These are phyloP conservation scores for Diutina pseudorugosa DNA, from an alignment of 1,139 yeast genomes.

Conservation along the genomic window DNA sequence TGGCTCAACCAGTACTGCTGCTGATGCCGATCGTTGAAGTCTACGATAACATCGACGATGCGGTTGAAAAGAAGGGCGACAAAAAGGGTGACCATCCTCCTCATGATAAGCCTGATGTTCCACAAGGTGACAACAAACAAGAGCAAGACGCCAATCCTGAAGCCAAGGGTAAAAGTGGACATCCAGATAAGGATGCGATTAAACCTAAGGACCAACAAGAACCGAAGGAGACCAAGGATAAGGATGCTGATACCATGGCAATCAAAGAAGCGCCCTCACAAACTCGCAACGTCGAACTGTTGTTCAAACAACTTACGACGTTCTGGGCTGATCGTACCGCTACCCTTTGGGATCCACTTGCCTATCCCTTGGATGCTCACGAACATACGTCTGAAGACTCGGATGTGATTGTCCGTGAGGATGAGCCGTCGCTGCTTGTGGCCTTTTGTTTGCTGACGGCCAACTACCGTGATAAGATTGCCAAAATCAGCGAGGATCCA, in stretches of 20 bases:
- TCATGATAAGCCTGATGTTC: neutral
- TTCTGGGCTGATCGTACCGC: constrained; percentile 98
- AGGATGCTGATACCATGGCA: neutral
- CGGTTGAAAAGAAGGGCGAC: constrained; percentile 35
- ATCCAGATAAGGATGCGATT: constrained; percentile 5
- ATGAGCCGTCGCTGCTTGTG: constrained; percentile 90
- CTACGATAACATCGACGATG: constrained; percentile 81
- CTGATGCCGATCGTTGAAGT: constrained; percentile 76
- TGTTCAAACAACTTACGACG: constrained; percentile 73
- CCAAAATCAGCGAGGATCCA: constrained; percentile 12
- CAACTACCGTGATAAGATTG: constrained; percentile 64
- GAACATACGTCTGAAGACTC: constrained; percentile 94
- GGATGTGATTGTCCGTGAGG: constrained; percentile 88
- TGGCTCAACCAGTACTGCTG: constrained; percentile 2
- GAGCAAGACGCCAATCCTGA: too few relatives aligned
- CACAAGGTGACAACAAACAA: constrained; percentile 11
- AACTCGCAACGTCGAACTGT: constrained; percentile 53
- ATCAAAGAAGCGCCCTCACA: neutral
- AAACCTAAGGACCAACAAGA: neutral
- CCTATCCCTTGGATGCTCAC: constrained; percentile 64
- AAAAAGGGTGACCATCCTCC: neutral
- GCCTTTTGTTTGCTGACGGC: constrained; percentile 83
- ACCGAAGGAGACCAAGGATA: neutral
- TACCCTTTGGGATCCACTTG: constrained; percentile 87
- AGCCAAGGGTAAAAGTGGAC: constrained; percentile 5